Base-by-base conservation (phyloP, 495 filamentous ascomycete species). In the Hypoxylon lienhwacheense region DNA sequence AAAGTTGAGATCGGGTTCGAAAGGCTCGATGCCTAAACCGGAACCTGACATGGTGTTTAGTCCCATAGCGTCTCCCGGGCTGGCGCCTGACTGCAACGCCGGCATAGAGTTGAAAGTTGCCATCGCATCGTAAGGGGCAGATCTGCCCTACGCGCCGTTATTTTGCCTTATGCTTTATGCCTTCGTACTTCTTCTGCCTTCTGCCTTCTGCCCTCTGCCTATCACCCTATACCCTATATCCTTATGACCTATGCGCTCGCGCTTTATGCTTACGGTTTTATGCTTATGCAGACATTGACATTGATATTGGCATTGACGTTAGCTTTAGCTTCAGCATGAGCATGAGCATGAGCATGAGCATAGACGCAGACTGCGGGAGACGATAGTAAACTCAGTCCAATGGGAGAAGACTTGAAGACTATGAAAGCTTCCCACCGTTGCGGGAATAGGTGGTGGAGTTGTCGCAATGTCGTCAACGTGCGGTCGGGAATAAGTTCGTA, bases 91-190 rank as follows among this genome's bases (percentile, higher is more conserved):
- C 47, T 66, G 56, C 43, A 73, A 64, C 51, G 67, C 67, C 64
- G 73, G 71, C 65, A 76, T 70, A 65, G 72, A 67, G 60, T 73
- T 76, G 69, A 71, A 78, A 65, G 63, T 67, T 51, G 75, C 72
- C 75, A 78, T 78, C 51, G 66, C 74, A 75, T 75, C 59, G 66
- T 73, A 44, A 60, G 59, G 58, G 58, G 58, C 50, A 52, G 31
- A 48, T 42, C n/a, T n/a, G 45, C 59, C 59, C 55, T 58, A 34
- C 21, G 31, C 40, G 49, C 34, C 28, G n/a, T n/a, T n/a, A n/a
- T n/a, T 11, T 7, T 41, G 39, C 32, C 32, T 43, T n/a, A n/a
- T n/a, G n/a, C n/a, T n/a, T n/a, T n/a, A n/a, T n/a, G n/a, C n/a
- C n/a, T n/a, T n/a, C n/a, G n/a, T n/a, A n/a, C n/a, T n/a, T n/a